These are phyloP conservation scores for Penicillium manginii DNA, from an alignment of 495 filamentous ascomycete genomes.

Conservation along the genomic window DNA sequence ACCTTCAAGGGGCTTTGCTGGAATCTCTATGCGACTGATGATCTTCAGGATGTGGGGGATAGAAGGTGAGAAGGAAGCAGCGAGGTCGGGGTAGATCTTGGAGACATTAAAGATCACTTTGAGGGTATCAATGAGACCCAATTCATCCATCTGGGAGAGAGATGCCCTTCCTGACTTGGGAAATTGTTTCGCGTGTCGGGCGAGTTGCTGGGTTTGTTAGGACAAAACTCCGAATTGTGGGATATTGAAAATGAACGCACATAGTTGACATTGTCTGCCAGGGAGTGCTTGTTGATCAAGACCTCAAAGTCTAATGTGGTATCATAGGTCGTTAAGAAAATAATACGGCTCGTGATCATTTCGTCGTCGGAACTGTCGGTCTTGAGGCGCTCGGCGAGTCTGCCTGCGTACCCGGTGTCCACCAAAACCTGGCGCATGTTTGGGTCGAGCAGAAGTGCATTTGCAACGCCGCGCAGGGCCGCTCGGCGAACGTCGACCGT, in stretches of 20 bases:
- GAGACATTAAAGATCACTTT: slow-evolving; percentile 91
- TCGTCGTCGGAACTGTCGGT: slow-evolving; percentile 3
- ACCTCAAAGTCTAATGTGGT: slow-evolving; percentile 69
- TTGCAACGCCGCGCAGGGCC: slow-evolving; percentile 85
- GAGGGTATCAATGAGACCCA: slow-evolving; percentile 81
- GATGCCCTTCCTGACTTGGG: slow-evolving; percentile 47
- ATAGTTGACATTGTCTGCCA: slow-evolving; percentile 70
- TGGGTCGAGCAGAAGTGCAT: slow-evolving; percentile 74
- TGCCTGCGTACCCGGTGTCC: slow-evolving; percentile 72
- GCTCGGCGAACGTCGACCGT: slow-evolving; percentile 67
- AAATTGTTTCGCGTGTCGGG: slow-evolving; percentile 66
- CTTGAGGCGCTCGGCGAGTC: slow-evolving; percentile 72
- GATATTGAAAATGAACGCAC: slow-evolving; percentile 34
- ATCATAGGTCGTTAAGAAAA: slow-evolving; percentile 86
- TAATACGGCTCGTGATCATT: slow-evolving; percentile 46
- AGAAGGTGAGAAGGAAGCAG: slow-evolving; percentile 63
- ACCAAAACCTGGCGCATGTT: slow-evolving; percentile 80
- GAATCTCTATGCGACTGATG: slow-evolving; percentile 59
- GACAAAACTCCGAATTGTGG: background rate
- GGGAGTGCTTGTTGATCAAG: slow-evolving; percentile 68
- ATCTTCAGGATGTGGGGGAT: slow-evolving; percentile 76
- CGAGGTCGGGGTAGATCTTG: slow-evolving; percentile 65
- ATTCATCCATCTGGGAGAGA: slow-evolving; percentile 67
- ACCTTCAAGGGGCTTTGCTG: slow-evolving; percentile 61
- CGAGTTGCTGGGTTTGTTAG: slow-evolving; percentile 59